Base-by-base conservation (phyloP, 805 yeast species). In the Saturnispora quitensis region DNA sequence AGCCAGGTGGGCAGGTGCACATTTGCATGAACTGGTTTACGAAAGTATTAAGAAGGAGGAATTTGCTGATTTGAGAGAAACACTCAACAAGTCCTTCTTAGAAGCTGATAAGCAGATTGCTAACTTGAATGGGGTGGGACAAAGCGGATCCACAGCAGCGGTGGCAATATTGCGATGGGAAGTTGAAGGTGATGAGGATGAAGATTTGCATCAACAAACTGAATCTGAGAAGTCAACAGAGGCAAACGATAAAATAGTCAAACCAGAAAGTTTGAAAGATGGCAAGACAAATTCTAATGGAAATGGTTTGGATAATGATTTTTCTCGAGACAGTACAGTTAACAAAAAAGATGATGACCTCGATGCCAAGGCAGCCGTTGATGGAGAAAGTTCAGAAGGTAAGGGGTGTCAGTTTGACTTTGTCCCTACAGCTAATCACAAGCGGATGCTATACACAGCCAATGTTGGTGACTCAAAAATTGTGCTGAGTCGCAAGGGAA, bases 381-480 rank as follows among this genome's bases (percentile, higher is more conserved):
- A 45, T 25, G 9, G 9, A 25, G 28, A 25, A 7, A 8, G 28
- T 25, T 25, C 9, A 25, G 9, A 25, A 25, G 25, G 40, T n/a
- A 8, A 31, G 2, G 34, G 17, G 18, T 40, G 20, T 5, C 28
- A 36, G 24, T 43, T 42, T 25, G 83, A 78, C 54, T 78, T 76
- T 54, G 61, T 73, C 3, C 82, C 82, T 1, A 60, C 69, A 1
- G 51, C 59, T 13, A 63, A 70, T 55, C 87, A 84, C 60, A 78
- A 73, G 57, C 71, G 97, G 55, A 81, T 86, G 81, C 73, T 91
- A 38, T 89, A 89, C 61, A 89, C 97, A 0, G 96, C 97, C 8
- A 91, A 93, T 63, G 98, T 88, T 4, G 98, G 99, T 3, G 99
- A 93, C 67, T 81, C 93, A 55, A 76, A 98, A 55, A 77, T 89